Base-by-base conservation (phyloP, 805 yeast genomes). In the Kockiozyma suomiensis region DNA sequence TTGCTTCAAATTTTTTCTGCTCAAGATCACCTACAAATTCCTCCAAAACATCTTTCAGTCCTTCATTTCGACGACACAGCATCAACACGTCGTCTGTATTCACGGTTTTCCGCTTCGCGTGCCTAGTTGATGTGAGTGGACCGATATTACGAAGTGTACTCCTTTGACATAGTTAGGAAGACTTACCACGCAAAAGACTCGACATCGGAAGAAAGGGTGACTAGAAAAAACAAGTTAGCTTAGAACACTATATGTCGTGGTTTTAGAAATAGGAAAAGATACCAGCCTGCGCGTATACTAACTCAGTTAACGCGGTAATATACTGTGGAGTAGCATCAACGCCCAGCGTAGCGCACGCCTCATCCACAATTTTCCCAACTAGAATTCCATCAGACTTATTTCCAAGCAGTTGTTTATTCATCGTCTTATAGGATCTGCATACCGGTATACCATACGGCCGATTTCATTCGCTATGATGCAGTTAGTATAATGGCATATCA, bases 1-100 rank as follows among this genome's bases (percentile, higher is more conserved):
- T 48, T 23, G 46, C 35, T 15, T 54, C 53, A 17, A 30, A 47
- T 35, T 48, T 62, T 50, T 33, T 33, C 21, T 52, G 43, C 42
- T 50, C 56, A 13, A 55, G 38, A 12, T 58, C 58, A 7, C 15
- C 32, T 13, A 61, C 60, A 46, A 58, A 70, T 32, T 67, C 69
- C 6, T 55, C 58, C 45, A 71, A 58, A 7, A 70, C 68, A 2
- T 65, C 66, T 26, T 52, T 50, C 7, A 72, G 42, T 2, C 70
- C 70, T 19, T 64, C 68, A 45, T 72, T 72, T 5, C 75, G 65
- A 17, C 75, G 62, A 48, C 72, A 67, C 33, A 70, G 64, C 72
- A 72, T 66, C 21, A 58, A 48, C 8, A 72, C 61, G 47, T 72
- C 75, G 17, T 69, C 73, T 17, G 63, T 56, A 17, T 59, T 66